Percentiles rank a stretch among this genome's conserved stretches.
Evolutionary conservation across 441 rosid genomes (phyloP).

Genomic region (Flueggea neowawraea): DNA sequence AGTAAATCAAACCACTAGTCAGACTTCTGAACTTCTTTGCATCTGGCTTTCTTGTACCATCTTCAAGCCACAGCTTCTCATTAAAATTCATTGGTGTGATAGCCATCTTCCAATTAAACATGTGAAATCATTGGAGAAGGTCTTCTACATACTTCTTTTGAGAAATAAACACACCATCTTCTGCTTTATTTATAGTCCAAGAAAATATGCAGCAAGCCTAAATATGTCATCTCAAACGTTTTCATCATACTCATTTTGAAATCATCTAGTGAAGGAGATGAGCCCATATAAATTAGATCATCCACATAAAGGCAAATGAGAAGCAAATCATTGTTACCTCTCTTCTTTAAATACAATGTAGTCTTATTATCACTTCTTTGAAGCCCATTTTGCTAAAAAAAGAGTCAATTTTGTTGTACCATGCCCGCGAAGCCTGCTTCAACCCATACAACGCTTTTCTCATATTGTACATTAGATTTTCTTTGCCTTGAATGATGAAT

Average conservation of each 20-base stretch:
- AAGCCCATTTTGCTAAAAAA: too few species aligned
- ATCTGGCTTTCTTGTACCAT: neutral
- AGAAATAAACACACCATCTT: too few species aligned
- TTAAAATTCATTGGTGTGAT: neutral
- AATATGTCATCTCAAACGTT: neutral
- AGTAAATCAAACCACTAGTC: neutral
- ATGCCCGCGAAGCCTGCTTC: too few species aligned
- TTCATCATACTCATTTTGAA: neutral
- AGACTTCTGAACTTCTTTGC: neutral
- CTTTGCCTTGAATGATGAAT: too few species aligned
- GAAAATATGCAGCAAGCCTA: neutral
- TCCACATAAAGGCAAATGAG: too few species aligned
- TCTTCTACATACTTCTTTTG: neutral
- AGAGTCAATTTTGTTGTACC: too few species aligned
- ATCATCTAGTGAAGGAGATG: neutral
- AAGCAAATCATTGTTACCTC: too few species aligned
- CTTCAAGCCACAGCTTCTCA: neutral
- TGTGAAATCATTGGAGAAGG: neutral
- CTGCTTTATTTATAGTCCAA: neutral
- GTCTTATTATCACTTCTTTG: too few species aligned
- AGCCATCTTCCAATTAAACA: neutral
- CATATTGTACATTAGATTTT: too few species aligned
- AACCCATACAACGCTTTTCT: too few species aligned
- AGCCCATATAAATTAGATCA: neutral
- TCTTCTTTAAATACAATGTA: too few species aligned